Evolutionary conservation across 148 eudicot species (phyloP).

Genomic region (Vaccinium vitisidaea): DNA sequence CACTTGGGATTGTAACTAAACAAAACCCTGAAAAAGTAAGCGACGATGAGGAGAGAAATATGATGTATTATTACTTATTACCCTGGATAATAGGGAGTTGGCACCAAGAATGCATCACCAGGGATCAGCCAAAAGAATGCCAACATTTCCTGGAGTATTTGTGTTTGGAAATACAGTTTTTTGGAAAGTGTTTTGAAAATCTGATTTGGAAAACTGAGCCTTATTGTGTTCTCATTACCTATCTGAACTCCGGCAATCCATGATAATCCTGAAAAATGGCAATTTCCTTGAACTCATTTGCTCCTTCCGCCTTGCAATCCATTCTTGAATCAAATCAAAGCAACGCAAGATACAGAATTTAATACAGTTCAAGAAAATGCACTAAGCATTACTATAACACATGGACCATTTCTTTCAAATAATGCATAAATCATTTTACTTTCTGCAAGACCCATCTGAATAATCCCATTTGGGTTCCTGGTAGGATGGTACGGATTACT

Average conservation of each 20-base stretch:
- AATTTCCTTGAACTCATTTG: constrained; percentile 38
- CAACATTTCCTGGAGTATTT: constrained; percentile 33
- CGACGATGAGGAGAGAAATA: not conserved
- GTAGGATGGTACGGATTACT: constrained; percentile 40
- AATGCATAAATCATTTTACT: too few relatives aligned
- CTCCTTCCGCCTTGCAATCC: constrained; percentile 57
- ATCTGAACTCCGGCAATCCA: constrained; percentile 59
- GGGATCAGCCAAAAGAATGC: constrained; percentile 58
- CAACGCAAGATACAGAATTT: constrained; percentile 25
- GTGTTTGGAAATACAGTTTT: too few relatives aligned
- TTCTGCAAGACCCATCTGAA: constrained; percentile 63
- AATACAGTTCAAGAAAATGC: not conserved
- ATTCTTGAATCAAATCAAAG: constrained; percentile 50
- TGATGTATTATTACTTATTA: constrained; percentile 15
- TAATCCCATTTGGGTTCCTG: constrained; percentile 43
- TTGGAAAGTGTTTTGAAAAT: too few relatives aligned
- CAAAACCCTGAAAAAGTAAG: too few relatives aligned
- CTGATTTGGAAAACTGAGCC: too few relatives aligned
- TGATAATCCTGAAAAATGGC: constrained; percentile 66
- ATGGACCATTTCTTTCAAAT: too few relatives aligned
- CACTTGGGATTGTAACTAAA: too few relatives aligned
- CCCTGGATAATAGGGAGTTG: constrained; percentile 62
- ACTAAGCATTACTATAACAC: not conserved
- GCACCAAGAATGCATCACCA: constrained; percentile 57
- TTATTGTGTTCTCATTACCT: constrained; percentile 21